Percentiles rank a stretch among this genome's conserved stretches.
Conservation (phyloP, 495 filamentous ascomycete genomes). For the Xylaria bambusicola region DNA sequence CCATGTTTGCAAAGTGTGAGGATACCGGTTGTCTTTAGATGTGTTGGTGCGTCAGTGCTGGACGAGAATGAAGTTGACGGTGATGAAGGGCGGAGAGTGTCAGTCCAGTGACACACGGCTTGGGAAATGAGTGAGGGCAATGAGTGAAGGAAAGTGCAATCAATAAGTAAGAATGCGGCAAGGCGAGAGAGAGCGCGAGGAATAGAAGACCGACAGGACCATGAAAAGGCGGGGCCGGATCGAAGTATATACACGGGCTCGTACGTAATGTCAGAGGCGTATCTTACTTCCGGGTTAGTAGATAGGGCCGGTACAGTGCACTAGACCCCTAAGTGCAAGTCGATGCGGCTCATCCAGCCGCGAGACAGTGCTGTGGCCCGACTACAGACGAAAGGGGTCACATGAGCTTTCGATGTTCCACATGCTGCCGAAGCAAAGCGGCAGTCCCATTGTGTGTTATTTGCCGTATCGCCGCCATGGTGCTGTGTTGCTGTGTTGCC, state of each 20-base stretch:
- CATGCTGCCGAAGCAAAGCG: conserved; percentile 36
- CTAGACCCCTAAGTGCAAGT: conserved; percentile 73
- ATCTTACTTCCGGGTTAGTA: no score
- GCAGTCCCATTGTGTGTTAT: background rate
- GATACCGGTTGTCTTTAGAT: conserved; percentile 5
- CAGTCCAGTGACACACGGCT: background rate
- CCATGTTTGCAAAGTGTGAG: conserved; percentile 43
- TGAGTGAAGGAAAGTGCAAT: conserved; percentile 23
- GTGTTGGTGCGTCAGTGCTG: conserved; percentile 1
- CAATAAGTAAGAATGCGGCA: conserved; percentile 25
- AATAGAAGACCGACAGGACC: conserved; percentile 17
- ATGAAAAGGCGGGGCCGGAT: conserved; percentile 31
- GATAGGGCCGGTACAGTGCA: conserved; percentile 22
- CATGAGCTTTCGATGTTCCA: conserved; percentile 28
- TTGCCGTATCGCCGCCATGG: background rate
- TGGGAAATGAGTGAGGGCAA: background rate
- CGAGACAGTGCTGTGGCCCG: conserved; percentile 26
- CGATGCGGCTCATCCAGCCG: conserved; percentile 43
- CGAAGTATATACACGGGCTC: conserved; percentile 11
- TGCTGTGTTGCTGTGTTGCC: background rate
- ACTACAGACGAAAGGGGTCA: conserved; percentile 29
- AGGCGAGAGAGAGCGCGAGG: conserved; percentile 15
- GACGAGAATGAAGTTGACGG: background rate
- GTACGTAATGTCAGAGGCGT: conserved; percentile 36
- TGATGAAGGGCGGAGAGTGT: background rate